phyloP scores from a whole-genome alignment of 352 stramenopile genomes.

The Detonula confervacea region DNA sequence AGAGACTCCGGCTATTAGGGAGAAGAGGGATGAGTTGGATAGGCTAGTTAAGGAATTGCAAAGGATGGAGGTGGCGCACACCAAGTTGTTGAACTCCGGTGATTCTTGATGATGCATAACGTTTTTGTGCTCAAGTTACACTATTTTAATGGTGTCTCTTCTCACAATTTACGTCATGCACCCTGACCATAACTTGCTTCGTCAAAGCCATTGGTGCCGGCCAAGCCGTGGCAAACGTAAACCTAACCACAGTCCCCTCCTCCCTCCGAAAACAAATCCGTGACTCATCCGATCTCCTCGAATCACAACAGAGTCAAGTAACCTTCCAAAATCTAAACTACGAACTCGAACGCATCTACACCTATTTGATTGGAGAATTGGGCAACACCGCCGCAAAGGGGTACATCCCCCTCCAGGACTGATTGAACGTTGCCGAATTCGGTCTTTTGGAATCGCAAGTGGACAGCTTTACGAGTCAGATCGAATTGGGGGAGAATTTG shows the following conservation, averaged over 20 bases:
- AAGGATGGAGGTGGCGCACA: conserved; percentile 67
- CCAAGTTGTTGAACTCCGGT: conserved; percentile 71
- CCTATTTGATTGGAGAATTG: conserved; percentile 86
- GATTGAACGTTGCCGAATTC: conserved; percentile 89
- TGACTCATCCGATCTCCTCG: conserved; percentile 62
- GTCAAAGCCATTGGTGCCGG: conserved; percentile 64
- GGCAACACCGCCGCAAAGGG: conserved; percentile 74
- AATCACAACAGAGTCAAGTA: conserved; percentile 63
- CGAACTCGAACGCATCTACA: conserved; percentile 87
- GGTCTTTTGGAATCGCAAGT: conserved; percentile 88
- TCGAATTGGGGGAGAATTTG: conserved; percentile 69
- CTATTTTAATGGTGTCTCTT: no score
- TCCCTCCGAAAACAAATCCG: conserved; percentile 68
- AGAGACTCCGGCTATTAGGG: conserved; percentile 74
- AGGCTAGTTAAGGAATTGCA: conserved; percentile 49
- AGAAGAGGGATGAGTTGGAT: conserved; percentile 63
- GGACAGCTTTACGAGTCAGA: conserved; percentile 74
- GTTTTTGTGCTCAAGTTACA: no score
- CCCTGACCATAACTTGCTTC: no score
- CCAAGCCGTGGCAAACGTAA: conserved; percentile 79
- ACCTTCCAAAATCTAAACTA: conserved; percentile 83
- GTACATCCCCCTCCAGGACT: conserved; percentile 85
- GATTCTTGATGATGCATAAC: no score
- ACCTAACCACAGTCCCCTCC: conserved; percentile 72
- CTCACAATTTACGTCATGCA: no score